These are phyloP conservation scores for Pichia phayaonensis DNA, from an alignment of 805 yeast genomes.

Conservation along the genomic window DNA sequence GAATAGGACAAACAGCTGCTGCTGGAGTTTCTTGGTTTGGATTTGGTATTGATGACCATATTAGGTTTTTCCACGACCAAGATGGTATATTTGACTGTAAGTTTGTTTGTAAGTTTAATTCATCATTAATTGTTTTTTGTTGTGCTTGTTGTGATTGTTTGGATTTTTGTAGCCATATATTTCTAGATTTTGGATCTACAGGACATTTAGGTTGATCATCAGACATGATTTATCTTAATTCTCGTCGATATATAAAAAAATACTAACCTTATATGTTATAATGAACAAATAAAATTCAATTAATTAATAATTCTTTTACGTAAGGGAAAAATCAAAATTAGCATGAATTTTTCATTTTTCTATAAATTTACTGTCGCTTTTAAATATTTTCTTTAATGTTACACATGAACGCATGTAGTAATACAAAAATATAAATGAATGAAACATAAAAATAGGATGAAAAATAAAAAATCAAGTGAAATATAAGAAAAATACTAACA, in stretches of 20 bases:
- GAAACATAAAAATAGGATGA: background rate
- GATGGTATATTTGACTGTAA: background rate
- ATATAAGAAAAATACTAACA: background rate
- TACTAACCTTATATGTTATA: background rate
- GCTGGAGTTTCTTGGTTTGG: background rate
- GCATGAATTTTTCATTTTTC: background rate
- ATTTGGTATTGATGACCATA: slow-evolving; percentile 16
- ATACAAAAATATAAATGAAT: background rate
- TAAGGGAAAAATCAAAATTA: background rate
- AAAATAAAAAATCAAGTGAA: background rate
- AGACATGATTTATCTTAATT: slow-evolving; percentile 10
- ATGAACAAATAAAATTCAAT: background rate
- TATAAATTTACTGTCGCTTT: background rate
- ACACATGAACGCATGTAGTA: background rate
- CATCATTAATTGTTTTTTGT: background rate
- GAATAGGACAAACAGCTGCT: slow-evolving; percentile 6
- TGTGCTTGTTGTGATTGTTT: slow-evolving; percentile 15
- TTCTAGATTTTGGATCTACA: slow-evolving; percentile 56
- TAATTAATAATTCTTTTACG: background rate
- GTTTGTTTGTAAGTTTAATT: background rate
- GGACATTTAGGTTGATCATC: slow-evolving; percentile 45
- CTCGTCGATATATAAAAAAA: background rate
- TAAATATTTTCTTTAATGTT: background rate
- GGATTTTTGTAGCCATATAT: slow-evolving; percentile 44
- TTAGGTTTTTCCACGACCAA: slow-evolving; percentile 13